Percentiles rank a stretch among this genome's conserved stretches.
Conservation (phyloP, 2,329 filamentous ascomycete species). For the Lasiodiplodia sp. region DNA sequence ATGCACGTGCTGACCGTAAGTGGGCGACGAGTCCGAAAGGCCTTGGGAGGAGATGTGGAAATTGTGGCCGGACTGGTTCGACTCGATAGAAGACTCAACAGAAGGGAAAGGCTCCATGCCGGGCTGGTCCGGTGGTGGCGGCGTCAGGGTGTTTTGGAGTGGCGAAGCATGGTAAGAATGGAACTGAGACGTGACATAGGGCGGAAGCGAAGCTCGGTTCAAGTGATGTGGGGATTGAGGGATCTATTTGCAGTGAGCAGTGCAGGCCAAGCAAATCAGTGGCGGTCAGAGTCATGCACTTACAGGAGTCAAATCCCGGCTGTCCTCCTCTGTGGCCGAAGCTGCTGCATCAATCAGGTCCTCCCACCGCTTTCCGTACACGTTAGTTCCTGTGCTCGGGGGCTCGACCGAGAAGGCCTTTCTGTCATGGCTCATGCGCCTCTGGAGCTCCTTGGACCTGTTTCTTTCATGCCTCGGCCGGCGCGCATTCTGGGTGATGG, state of each 20-base stretch:
- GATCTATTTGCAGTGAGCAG: slow-evolving; percentile 45
- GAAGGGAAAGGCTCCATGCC: slow-evolving; percentile 80
- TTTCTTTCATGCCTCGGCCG: slow-evolving; percentile 82
- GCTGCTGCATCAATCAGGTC: slow-evolving; percentile 94
- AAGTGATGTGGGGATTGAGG: slow-evolving; percentile 59
- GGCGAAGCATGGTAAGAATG: slow-evolving; percentile 86
- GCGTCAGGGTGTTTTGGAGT: slow-evolving; percentile 87
- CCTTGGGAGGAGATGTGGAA: slow-evolving; percentile 64
- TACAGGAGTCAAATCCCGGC: slow-evolving; percentile 85
- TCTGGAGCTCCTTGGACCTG: slow-evolving; percentile 76
- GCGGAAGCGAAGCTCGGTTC: slow-evolving; percentile 68
- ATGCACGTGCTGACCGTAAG: slow-evolving; percentile 64
- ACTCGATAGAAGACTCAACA: slow-evolving; percentile 79
- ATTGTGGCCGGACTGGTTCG: slow-evolving; percentile 73
- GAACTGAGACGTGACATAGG: slow-evolving; percentile 59
- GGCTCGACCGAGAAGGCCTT: slow-evolving; percentile 91
- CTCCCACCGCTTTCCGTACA: slow-evolving; percentile 90
- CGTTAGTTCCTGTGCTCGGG: slow-evolving; percentile 68
- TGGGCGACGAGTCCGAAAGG: slow-evolving; percentile 67
- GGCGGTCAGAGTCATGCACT: slow-evolving; percentile 43
- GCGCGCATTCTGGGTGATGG: slow-evolving; percentile 79
- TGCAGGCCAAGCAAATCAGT: slow-evolving; percentile 21
- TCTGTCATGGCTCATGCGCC: slow-evolving; percentile 75
- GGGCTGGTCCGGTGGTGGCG: slow-evolving; percentile 63
- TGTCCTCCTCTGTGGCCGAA: slow-evolving; percentile 91